phyloP scores from a whole-genome alignment of 1,284 basidiomycete species.

The Rhodotorula sp. region DNA sequence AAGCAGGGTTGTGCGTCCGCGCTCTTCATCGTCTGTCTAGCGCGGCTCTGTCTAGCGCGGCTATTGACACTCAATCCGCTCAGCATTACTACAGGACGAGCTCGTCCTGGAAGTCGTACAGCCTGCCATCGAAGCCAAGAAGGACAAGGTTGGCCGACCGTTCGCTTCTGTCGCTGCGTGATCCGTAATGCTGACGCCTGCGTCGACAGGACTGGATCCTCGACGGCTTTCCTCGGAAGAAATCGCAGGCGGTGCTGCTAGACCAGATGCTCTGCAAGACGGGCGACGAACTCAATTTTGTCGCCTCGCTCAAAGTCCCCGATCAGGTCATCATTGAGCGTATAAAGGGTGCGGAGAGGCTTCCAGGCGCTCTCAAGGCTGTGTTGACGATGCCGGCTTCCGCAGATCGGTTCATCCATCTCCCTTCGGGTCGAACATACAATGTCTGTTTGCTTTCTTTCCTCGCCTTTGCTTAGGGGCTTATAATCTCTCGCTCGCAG shows the following conservation, averaged over 20 bases:
- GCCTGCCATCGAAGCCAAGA: constrained; percentile 65
- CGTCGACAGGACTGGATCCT: constrained; percentile 73
- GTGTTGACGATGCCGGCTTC: not conserved
- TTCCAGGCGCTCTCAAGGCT: not conserved
- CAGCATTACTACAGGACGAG: constrained; percentile 68
- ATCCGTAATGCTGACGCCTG: too few relatives aligned
- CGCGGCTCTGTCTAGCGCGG: not conserved
- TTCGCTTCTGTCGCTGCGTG: too few relatives aligned
- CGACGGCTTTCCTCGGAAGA: constrained; percentile 93
- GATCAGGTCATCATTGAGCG: constrained; percentile 84
- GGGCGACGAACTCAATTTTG: constrained; percentile 63
- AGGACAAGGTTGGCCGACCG: constrained; percentile 54
- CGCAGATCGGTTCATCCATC: constrained; percentile 85
- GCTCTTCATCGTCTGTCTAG: too few relatives aligned
- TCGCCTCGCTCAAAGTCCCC: constrained; percentile 88
- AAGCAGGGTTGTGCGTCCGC: constrained; percentile 59
- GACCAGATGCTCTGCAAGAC: constrained; percentile 56
- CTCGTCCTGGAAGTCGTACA: constrained; percentile 72
- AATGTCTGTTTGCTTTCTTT: constrained; percentile 64
- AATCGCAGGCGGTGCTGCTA: constrained; percentile 81
- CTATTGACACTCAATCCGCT: not conserved
- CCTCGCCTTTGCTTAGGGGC: not conserved
- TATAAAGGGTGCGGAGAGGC: constrained; percentile 62
- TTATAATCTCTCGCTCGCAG: constrained; percentile 3
- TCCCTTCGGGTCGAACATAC: constrained; percentile 90